Percentiles rank a stretch among this genome's conserved stretches.
Evolutionary conservation across 164 flowering plant species (phyloP).

Genomic region (Warburgia ugandensis): DNA sequence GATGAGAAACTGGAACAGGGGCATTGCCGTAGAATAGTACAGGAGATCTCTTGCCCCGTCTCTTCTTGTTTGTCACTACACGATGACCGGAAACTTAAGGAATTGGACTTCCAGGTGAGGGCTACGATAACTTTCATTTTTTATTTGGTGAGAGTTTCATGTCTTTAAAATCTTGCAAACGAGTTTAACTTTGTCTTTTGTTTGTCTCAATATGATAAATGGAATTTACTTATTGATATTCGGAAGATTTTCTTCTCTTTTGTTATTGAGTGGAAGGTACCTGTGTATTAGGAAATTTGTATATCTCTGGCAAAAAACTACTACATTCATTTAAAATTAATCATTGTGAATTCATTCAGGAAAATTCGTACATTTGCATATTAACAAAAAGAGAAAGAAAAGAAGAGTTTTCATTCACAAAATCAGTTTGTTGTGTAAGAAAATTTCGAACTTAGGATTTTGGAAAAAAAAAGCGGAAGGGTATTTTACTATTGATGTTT

Average conservation of each 20-base stretch:
- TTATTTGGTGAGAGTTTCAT: not conserved
- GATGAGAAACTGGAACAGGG: not conserved
- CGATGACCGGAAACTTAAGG: not conserved
- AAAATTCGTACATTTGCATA: too few species aligned
- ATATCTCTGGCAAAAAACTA: not conserved
- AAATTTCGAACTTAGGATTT: too few species aligned
- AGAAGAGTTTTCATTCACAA: too few species aligned
- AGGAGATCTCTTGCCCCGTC: not conserved
- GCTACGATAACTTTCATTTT: too few species aligned
- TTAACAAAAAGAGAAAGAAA: too few species aligned
- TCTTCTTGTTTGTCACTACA: not conserved
- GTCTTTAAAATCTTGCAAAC: not conserved
- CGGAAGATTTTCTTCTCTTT: not conserved
- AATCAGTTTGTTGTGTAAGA: too few species aligned
- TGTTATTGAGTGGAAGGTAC: not conserved
- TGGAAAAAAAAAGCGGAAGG: too few species aligned
- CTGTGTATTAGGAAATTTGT: not conserved
- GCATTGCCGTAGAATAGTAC: not conserved
- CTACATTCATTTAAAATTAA: too few species aligned
- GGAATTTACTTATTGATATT: not conserved
- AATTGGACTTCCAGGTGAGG: slow-evolving; percentile 6
- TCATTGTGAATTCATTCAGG: too few species aligned
- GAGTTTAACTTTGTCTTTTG: too few species aligned
- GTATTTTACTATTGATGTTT: too few species aligned
- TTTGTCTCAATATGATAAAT: not conserved